Conservation (phyloP, 305 asterid species). For the Euphrasia arctica region DNA sequence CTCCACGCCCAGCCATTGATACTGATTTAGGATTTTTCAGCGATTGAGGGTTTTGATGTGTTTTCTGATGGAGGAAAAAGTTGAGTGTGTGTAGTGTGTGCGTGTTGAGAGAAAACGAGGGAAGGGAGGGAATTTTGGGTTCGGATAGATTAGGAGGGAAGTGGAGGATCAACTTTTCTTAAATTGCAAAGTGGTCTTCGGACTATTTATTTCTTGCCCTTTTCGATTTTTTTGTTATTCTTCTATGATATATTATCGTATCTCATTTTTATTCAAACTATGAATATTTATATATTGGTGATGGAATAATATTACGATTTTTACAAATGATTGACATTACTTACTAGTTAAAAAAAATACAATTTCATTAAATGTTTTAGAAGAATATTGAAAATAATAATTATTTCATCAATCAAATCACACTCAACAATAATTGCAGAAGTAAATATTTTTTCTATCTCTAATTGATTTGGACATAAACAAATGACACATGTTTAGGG, state of each 20-base stretch:
- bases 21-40: slow-evolving; percentile 26
- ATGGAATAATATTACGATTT: too few relatives aligned
- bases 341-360: too few relatives aligned
- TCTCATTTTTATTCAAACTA: not conserved
- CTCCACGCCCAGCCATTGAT: slow-evolving; percentile 51
- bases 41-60: slow-evolving; percentile 36
- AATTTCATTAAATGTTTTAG: too few relatives aligned
- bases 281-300: too few relatives aligned
- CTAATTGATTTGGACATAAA: too few relatives aligned
- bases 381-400: too few relatives aligned
- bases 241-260: too few relatives aligned
- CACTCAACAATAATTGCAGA: too few relatives aligned
- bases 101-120: slow-evolving; percentile 54
- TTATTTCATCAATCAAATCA: too few relatives aligned
- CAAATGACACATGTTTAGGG: too few relatives aligned
- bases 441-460: too few relatives aligned
- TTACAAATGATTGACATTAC: too few relatives aligned
- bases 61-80: slow-evolving; percentile 27
- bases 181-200: slow-evolving; percentile 32
- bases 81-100: slow-evolving; percentile 3
- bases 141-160: slow-evolving; percentile 99
- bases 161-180: slow-evolving; percentile 25
- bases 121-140: slow-evolving; percentile 96
- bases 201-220: not conserved
- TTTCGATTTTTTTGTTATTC: not conserved